A percentile compares a stretch with the other conserved stretches of the same genome.
phyloP scores from a whole-genome alignment of 2,329 filamentous ascomycete species.

The Sphaerulina vaccinii region DNA sequence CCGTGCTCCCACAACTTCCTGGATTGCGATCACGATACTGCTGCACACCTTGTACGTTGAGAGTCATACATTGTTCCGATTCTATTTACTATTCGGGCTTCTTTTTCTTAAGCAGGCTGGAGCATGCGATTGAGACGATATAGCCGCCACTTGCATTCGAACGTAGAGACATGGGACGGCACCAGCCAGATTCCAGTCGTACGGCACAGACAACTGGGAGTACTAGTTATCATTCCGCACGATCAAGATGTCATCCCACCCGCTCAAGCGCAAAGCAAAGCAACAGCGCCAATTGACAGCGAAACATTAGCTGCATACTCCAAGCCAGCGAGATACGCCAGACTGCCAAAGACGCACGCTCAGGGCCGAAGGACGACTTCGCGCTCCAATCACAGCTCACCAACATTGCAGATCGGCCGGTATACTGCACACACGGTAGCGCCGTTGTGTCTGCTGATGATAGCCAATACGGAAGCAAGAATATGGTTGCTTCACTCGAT shows the following conservation, averaged over 20 bases:
- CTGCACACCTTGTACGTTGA: background rate
- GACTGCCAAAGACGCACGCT: conserved; percentile 18
- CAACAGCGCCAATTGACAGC: conserved; percentile 19
- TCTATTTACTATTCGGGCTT: background rate
- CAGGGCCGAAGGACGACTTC: conserved; percentile 12
- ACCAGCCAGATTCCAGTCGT: conserved; percentile 4
- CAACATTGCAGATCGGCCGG: conserved; percentile 15
- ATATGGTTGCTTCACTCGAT: background rate
- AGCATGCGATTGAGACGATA: background rate
- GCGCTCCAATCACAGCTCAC: conserved; percentile 17
- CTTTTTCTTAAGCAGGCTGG: no score
- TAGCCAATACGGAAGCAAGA: conserved; percentile 8
- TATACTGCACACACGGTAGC: conserved; percentile 13
- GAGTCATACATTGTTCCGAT: background rate
- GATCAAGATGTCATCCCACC: conserved; percentile 9
- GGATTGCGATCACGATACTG: conserved; percentile 3
- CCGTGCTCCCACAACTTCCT: background rate
- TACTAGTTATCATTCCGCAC: background rate
- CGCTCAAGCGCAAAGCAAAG: conserved; percentile 21
- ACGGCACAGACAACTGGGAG: conserved; percentile 5
- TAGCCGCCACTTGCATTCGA: background rate
- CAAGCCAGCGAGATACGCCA: conserved; percentile 15
- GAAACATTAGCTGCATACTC: conserved; percentile 22
- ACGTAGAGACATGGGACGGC: background rate
- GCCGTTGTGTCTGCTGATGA: conserved; percentile 6